Base-by-base conservation (phyloP, 306 rosid species). In the Parietaria judaica region DNA sequence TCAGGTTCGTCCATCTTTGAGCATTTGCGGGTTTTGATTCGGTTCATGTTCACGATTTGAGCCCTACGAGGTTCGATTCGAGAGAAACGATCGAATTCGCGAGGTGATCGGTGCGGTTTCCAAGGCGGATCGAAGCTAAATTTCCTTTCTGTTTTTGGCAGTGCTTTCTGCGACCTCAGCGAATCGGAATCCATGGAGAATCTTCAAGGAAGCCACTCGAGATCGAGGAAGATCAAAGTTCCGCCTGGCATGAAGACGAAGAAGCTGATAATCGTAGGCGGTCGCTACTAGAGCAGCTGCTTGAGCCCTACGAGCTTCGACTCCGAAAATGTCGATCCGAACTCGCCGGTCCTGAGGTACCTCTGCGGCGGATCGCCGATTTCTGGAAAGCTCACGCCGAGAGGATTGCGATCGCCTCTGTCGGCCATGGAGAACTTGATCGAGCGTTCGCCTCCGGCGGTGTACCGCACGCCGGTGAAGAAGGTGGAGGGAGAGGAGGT, bases 351-450 rank as follows among this genome's bases (percentile, higher is more conserved):
- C 11, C 61, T 76, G 3, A 65, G 79, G 50, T 80, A 76, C 70
- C 51, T 80, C 43, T 63, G 71, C 50, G 16, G 54, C 36, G 81
- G 1, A 23, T 47, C 16, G 23, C 56, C 44, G 66, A 52, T 13
- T 12, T 51, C 46, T 3, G 44, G 55, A 8, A 15, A 52, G 5
- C 15, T 47, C 43, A 41, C 50, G 9, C 51, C 46, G 44, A 47
- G 66, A 62, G 66, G 66, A 49, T 7, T 64, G 58, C 50, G 58
- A 16, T 77, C 85, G 54, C 83, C 84, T 63, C 76, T 84, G 11
- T 80, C 86, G 31, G 54, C 83, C 0, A 48, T 84, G 39, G 91
- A 87, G 66, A 87, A 87, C 63, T 45, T 83, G 67, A 66, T 72
- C 56, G 68, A 49, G 7, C 49, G 58, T 71, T 60, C 31, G 31